Evolutionary conservation across 2,329 filamentous ascomycete species (phyloP), one percentile per base, ranked within the genome.

Genomic region (Arthrobotrys megalospora): DNA sequence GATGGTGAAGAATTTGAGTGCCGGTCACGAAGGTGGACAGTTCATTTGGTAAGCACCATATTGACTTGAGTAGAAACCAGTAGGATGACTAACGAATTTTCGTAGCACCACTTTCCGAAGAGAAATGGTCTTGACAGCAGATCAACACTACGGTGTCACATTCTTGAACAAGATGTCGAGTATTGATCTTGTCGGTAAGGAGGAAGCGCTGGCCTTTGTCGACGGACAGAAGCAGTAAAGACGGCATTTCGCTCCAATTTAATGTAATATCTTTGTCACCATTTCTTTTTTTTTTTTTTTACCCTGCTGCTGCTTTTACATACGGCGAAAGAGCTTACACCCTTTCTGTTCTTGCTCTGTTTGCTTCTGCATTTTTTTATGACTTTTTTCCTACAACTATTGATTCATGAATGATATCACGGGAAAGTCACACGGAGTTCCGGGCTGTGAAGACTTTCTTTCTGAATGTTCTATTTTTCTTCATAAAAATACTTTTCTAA

Each of bases 91-190:
- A 50, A 69, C 48, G 16, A 41, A 10, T 53, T 28, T 41, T 71
- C 16, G n/a, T 58, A 98, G 96, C 88, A 99, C 96, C 3, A 99
- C 96, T 1, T 99, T 99, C 89, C 89, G 96, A 73, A 96, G 96
- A 0, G 96, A 99, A 86, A 97, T 99, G 88, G 89, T 99, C 80
- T 90, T 92, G 79, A 93, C 98, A 19, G 96, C 96, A 2, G 94
- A 98, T 86, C 97, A 97, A 86, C 97, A 95, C 85, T 99, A 99
- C 84, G 96, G 96, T 79, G 96, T 99, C 64, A 93, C 93, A 64
- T 98, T 95, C 85, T 89, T 90, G 80, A 95, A 94, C 85, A 98
- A 98, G 88, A 96, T 94, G 80, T 97, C 93, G 86, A 93, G 90
- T 45, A 97, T 99, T 82, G 93, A 96, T 85, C 95, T 95, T 65